phyloP scores from a whole-genome alignment of 106 monocot genomes.

The Allium cepa region DNA sequence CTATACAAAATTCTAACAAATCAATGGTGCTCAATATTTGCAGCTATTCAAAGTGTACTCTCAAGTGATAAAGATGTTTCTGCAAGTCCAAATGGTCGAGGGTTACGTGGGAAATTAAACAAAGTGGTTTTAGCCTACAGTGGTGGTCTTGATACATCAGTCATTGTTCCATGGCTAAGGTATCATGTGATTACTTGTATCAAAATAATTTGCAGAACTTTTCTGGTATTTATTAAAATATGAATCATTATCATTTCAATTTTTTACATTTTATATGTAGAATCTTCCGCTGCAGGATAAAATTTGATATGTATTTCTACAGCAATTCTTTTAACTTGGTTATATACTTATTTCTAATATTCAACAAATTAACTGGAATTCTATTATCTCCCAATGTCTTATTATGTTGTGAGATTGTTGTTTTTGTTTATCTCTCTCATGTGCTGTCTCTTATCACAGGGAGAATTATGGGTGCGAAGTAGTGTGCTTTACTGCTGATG shows the following conservation, averaged over 20 bases:
- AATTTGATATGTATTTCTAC: too few species aligned
- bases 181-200: conserved; percentile 16
- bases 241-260: too few species aligned
- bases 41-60: conserved; percentile 12
- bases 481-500: conserved; percentile 98
- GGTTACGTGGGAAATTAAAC: conserved; percentile 67
- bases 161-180: conserved; percentile 97
- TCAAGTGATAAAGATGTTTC: conserved; percentile 4
- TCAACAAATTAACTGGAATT: too few species aligned
- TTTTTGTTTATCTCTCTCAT: neutral
- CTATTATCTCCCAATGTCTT: too few species aligned
- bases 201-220: too few species aligned
- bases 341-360: too few species aligned
- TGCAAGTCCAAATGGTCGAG: conserved; percentile 18
- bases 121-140: conserved; percentile 98
- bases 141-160: conserved; percentile 98
- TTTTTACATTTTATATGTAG: too few species aligned
- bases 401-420: neutral
- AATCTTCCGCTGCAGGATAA: too few species aligned
- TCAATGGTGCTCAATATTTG: neutral
- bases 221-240: too few species aligned
- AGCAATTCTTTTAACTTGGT: too few species aligned
- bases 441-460: conserved; percentile 27
- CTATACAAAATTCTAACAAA: too few species aligned
- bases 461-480: conserved; percentile 99